Evolutionary conservation across 2,329 filamentous ascomycete genomes (phyloP), one percentile per base, ranked within the genome.

Genomic region (Lachnellula suecica): DNA sequence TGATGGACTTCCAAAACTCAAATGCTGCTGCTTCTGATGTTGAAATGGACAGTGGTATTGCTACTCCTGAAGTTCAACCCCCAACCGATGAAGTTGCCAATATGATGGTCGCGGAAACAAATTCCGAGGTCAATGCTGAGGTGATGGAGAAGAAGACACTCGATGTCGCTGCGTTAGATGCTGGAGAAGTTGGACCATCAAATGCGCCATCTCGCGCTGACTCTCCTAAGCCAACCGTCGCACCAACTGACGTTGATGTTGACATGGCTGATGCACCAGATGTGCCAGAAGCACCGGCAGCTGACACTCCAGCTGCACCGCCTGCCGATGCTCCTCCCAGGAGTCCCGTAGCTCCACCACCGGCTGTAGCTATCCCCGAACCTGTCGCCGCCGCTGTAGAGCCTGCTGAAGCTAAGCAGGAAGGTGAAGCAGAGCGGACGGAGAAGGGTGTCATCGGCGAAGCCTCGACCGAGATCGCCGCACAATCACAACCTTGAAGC

Each of bases 1-100:
- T 86, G 51, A 80, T 79, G 69, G 83, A 85, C 59, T 81, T 79
- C 63, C 74, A 77, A 47, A 84, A 85, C 56, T 72, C 81, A 2
- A 73, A 83, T 57, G 72, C 59, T 25, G 62, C 74, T n/a, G 73
- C 72, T 13, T 62, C 62, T 20, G 78, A 79, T 60, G 74, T 77
- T 24, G 79, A 79, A 22, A 68, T 75, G 51, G 75, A 81, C 34
- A 81, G 77, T 59, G 79, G 74, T 24, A 68, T 76, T 44, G 74
- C 65, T 45, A 79, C 73, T 52, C 61, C 67, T 8, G 63, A 66
- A 37, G 49, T 60, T 7, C 57, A 47, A 13, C 56, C 49, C 19
- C 56, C 60, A 13, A 55, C 59, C 10, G 60, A 65, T 37, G 64
- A 66, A 43, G 53, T 54, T 25, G 62, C 62, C 20, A 58, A 58